Percentiles rank a stretch among this genome's conserved stretches.
Conservation (phyloP, 441 rosid species). For the Isatis lusitanica region DNA sequence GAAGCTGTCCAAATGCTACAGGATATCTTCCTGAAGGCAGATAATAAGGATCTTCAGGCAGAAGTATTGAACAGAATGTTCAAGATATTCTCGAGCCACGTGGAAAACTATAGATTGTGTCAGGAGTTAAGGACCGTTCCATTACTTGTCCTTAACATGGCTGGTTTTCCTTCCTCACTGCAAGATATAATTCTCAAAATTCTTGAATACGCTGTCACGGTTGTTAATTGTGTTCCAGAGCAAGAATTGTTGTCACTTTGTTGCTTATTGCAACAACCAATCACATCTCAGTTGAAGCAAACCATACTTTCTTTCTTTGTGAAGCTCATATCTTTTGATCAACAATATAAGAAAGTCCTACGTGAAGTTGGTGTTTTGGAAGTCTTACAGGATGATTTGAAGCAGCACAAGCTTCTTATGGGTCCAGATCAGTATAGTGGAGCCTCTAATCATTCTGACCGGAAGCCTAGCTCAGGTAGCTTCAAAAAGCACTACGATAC, state of each 20-base stretch:
- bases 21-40: constrained; percentile 96
- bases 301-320: constrained; percentile 94
- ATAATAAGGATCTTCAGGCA: constrained; percentile 81
- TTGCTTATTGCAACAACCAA: constrained; percentile 97
- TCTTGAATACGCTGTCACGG: constrained; percentile 99
- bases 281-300: constrained; percentile 87
- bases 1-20: constrained; percentile 99
- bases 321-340: constrained; percentile 97
- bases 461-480: constrained; percentile 75
- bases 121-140: constrained; percentile 96
- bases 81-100: constrained; percentile 97
- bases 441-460: constrained; percentile 54
- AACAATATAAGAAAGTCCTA: constrained; percentile 96
- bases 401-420: constrained; percentile 91
- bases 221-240: constrained; percentile 98
- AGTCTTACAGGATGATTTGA: constrained; percentile 93
- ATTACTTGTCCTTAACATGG: constrained; percentile 95
- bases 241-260: constrained; percentile 98
- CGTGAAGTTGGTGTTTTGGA: constrained; percentile 99
- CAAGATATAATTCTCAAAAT: constrained; percentile 97
- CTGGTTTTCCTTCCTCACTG: constrained; percentile 87
- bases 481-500: constrained; percentile 85
- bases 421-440: constrained; percentile 66
- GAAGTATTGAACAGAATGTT: constrained; percentile 99
- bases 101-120: constrained; percentile 92